Percentiles rank a stretch among this genome's conserved stretches.
phyloP scores from a whole-genome alignment of 495 filamentous ascomycete species.

The Talaromyces borbonicus region DNA sequence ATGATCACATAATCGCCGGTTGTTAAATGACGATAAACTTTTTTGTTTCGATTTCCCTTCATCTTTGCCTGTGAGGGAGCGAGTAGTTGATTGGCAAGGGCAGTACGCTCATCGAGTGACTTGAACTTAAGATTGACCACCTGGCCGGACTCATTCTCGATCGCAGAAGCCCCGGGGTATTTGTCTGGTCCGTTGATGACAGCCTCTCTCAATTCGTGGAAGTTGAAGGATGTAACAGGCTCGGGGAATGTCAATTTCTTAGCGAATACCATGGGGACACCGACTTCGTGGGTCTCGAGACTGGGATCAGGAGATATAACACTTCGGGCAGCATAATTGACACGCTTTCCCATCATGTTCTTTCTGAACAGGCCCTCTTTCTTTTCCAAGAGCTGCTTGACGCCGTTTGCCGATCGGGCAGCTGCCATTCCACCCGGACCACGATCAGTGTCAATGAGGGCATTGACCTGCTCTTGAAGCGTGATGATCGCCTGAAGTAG shows the following conservation, averaged over 20 bases:
- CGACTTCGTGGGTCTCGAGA: conserved; percentile 97
- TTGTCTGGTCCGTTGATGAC: conserved; percentile 89
- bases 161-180: conserved; percentile 88
- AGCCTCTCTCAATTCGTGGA: conserved; percentile 88
- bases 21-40: conserved; percentile 89
- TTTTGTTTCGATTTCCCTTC: conserved; percentile 79
- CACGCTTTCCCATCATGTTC: conserved; percentile 99
- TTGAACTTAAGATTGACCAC: conserved; percentile 81
- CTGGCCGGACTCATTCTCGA: conserved; percentile 92
- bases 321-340: conserved; percentile 95
- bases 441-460: conserved; percentile 76
- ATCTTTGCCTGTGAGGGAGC: conserved; percentile 71
- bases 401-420: conserved; percentile 45
- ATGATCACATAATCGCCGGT: conserved; percentile 96
- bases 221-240: conserved; percentile 94
- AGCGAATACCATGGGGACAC: conserved; percentile 94
- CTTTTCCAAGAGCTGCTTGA: conserved; percentile 97
- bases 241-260: conserved; percentile 95
- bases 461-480: conserved; percentile 85
- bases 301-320: conserved; percentile 98
- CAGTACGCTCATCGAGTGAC: conserved; percentile 70
- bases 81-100: conserved; percentile 83
- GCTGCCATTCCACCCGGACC: conserved; percentile 43
- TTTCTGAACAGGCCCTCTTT: conserved; percentile 97
- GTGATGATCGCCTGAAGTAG: conserved; percentile 63